These are phyloP conservation scores for Suillus discolor DNA, from an alignment of 768 basidiomycete genomes.

Conservation along the genomic window DNA sequence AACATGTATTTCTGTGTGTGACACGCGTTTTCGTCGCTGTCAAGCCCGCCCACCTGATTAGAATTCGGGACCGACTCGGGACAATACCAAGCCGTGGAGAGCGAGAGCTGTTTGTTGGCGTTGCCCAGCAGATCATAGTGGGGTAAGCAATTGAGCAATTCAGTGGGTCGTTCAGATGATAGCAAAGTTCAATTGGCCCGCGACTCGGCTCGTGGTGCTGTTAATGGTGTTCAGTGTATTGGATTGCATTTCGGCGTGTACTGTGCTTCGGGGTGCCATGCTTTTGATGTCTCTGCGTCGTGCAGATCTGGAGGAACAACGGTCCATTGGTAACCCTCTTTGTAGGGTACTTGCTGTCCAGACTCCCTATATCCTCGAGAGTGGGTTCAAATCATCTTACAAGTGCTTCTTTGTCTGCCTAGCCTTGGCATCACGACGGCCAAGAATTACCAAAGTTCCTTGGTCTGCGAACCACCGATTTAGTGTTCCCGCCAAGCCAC, in stretches of 20 bases:
- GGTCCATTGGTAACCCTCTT: neutral
- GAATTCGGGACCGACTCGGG: neutral
- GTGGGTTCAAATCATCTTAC: neutral
- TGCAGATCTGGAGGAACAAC: neutral
- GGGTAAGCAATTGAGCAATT: neutral
- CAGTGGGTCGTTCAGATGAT: neutral
- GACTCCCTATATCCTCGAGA: neutral
- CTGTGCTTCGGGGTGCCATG: neutral
- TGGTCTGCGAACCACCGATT: neutral
- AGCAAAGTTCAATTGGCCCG: neutral
- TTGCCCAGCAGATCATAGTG: neutral
- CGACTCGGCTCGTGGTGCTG: neutral
- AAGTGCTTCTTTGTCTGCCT: neutral
- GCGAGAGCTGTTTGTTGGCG: neutral
- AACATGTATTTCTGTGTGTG: neutral
- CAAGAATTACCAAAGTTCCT: neutral
- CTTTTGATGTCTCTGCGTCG: neutral
- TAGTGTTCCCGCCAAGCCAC: neutral
- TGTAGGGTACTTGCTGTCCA: neutral
- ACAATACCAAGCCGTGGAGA: neutral
- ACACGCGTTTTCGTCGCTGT: neutral
- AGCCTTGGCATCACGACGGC: neutral
- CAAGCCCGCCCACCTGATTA: too few relatives aligned
- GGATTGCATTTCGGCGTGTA: neutral
- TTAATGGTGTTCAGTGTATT: neutral